A percentile compares a stretch with the other conserved stretches of the same genome.
These are phyloP conservation scores for Crithidia sp. DNA, from an alignment of 208 protist genomes.

Conservation along the genomic window DNA sequence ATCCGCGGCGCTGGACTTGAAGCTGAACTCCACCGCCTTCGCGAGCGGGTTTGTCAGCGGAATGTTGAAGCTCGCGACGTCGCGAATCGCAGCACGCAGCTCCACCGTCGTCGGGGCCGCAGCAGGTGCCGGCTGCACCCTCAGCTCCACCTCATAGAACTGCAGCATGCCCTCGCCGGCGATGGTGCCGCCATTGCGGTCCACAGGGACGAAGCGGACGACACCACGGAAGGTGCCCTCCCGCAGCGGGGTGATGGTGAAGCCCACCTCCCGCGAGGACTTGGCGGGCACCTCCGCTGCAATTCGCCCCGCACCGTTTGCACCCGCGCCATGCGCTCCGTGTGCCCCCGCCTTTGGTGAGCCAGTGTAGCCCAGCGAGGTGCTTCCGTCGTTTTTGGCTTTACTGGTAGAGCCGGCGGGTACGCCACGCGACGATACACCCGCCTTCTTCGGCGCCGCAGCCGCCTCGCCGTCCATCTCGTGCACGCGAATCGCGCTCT, in stretches of 20 bases:
- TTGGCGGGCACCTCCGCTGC: conserved; percentile 90
- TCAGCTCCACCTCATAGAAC: conserved; percentile 81
- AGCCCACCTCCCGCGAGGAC: conserved; percentile 59
- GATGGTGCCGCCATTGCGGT: conserved; percentile 44
- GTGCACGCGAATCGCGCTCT: conserved; percentile 5
- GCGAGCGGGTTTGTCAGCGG: conserved; percentile 91
- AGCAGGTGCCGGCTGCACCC: conserved; percentile 38
- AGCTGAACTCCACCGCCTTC: conserved; percentile 69
- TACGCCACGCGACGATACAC: background rate
- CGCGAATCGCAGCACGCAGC: conserved; percentile 85
- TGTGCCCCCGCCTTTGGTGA: background rate
- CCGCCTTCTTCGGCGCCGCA: background rate
- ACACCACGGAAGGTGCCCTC: conserved; percentile 83
- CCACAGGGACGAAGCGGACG: conserved; percentile 57
- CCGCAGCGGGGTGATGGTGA: conserved; percentile 82
- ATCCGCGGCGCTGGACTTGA: conserved; percentile 55
- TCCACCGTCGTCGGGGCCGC: conserved; percentile 47
- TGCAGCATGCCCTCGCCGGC: conserved; percentile 73
- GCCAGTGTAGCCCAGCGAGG: conserved; percentile 33
- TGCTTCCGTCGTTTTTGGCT: conserved; percentile 28
- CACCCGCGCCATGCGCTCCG: background rate
- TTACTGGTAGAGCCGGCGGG: background rate
- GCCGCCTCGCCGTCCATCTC: conserved; percentile 1
- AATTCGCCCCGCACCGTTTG: background rate
- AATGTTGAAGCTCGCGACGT: conserved; percentile 67